phyloP scores from a whole-genome alignment of 345 rosid genomes.

The Lumnitzera racemosa region DNA sequence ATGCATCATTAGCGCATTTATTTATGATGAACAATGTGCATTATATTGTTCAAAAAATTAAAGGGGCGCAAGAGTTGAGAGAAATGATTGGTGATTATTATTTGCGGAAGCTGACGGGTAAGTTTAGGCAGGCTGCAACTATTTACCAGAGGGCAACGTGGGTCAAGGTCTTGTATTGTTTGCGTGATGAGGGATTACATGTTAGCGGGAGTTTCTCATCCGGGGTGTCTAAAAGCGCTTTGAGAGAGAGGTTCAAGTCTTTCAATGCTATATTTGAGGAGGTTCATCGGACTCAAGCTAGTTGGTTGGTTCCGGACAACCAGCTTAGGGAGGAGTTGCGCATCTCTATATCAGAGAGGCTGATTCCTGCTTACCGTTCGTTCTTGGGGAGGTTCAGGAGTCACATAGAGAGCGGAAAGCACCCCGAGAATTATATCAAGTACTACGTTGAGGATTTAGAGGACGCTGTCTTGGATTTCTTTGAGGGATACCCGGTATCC shows the following conservation, averaged over 20 bases:
- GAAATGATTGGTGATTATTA: constrained; percentile 92
- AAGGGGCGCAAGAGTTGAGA: constrained; percentile 69
- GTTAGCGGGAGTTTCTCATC: constrained; percentile 82
- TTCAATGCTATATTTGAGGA: constrained; percentile 92
- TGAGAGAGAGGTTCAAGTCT: constrained; percentile 82
- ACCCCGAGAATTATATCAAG: constrained; percentile 91
- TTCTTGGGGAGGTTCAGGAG: constrained; percentile 88
- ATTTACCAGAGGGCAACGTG: constrained; percentile 88
- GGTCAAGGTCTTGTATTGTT: constrained; percentile 67
- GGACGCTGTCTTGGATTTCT: constrained; percentile 79
- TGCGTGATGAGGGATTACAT: constrained; percentile 91
- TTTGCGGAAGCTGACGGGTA: constrained; percentile 62
- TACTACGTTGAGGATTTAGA: constrained; percentile 85
- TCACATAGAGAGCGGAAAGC: constrained; percentile 87
- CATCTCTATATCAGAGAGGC: constrained; percentile 70
- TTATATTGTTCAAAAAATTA: constrained; percentile 80
- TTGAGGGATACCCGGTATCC: constrained; percentile 73
- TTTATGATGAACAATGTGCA: constrained; percentile 94
- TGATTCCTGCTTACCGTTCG: constrained; percentile 90
- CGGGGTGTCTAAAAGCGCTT: constrained; percentile 70
- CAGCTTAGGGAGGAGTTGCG: constrained; percentile 92
- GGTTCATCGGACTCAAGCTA: constrained; percentile 71
- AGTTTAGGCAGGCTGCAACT: constrained; percentile 64
- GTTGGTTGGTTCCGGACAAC: constrained; percentile 73
- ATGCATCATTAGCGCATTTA: constrained; percentile 56